A percentile compares a stretch with the other conserved stretches of the same genome.
phyloP scores from a whole-genome alignment of 176 grass and related monocot species.

The Bolboschoenus planiculmis region DNA sequence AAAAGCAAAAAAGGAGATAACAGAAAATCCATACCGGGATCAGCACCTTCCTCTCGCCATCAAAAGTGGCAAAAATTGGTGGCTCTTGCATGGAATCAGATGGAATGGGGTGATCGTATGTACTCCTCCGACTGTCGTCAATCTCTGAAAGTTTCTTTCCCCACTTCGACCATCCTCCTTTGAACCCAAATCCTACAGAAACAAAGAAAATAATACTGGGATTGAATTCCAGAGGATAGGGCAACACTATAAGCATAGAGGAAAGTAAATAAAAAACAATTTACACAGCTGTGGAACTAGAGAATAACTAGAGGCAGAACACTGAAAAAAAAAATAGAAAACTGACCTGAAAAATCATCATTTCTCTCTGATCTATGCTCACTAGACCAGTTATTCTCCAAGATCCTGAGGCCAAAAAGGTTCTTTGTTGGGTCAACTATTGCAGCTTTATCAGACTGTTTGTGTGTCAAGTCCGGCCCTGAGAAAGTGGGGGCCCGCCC shows the following conservation, averaged over 20 bases:
- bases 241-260: background rate
- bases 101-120: constrained; percentile 51
- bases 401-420: constrained; percentile 42
- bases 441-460: constrained; percentile 30
- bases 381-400: constrained; percentile 43
- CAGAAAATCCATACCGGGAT: constrained; percentile 51
- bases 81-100: constrained; percentile 43
- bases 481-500: constrained; percentile 17
- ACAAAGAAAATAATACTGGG: background rate
- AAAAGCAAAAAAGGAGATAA: background rate
- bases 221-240: background rate
- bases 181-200: constrained; percentile 39
- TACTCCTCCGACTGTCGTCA: constrained; percentile 63
- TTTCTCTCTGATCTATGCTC: constrained; percentile 43
- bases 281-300: background rate
- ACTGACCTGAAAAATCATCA: constrained; percentile 64
- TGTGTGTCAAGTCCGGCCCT: constrained; percentile 40
- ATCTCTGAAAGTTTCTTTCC: constrained; percentile 50
- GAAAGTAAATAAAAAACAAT: background rate
- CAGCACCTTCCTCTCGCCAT: constrained; percentile 51
- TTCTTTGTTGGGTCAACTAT: constrained; percentile 43
- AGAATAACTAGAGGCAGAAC: background rate
- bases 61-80: constrained; percentile 47
- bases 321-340: background rate
- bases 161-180: constrained; percentile 34